Evolutionary conservation across 2,329 filamentous ascomycete species (phyloP).

Genomic region (Fusarium sp.): DNA sequence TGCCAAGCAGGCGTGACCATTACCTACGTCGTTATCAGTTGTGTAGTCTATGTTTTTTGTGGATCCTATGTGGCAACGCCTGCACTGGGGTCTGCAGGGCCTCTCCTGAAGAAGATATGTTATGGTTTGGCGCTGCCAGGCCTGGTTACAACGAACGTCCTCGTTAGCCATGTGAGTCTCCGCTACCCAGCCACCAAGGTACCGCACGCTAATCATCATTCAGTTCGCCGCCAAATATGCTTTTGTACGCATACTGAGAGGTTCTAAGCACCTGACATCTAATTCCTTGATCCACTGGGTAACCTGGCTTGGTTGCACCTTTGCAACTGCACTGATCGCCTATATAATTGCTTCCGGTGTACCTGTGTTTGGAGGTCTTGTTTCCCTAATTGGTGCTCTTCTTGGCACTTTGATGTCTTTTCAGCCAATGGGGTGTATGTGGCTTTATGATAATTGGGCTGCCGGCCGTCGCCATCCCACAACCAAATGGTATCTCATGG

Average conservation of each 20-base stretch:
- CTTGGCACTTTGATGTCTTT: conserved; percentile 46
- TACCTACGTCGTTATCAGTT: no score
- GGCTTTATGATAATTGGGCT: conserved; percentile 45
- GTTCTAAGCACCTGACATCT: conserved; percentile 45
- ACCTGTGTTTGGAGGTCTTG: conserved; percentile 44
- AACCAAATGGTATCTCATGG: conserved; percentile 27
- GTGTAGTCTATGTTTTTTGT: no score
- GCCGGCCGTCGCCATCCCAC: neutral
- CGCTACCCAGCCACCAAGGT: no score
- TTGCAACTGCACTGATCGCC: conserved; percentile 34
- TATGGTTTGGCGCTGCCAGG: no score
- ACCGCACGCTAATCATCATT: conserved; percentile 4
- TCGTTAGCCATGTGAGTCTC: no score
- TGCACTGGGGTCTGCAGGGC: no score
- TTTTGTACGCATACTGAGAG: conserved; percentile 30
- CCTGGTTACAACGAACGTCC: no score
- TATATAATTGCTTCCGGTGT: conserved; percentile 45
- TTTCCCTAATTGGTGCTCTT: conserved; percentile 47
- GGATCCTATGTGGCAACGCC: no score
- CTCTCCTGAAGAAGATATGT: no score
- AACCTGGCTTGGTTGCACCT: conserved; percentile 48
- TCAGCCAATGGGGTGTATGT: conserved; percentile 46
- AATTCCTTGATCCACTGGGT: conserved; percentile 48
- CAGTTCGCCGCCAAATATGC: neutral
- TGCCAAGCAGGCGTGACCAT: no score